A percentile compares a stretch with the other conserved stretches of the same genome.
Conservation (phyloP, 352 stramenopile species). For the Globisporangium paroecandrum region DNA sequence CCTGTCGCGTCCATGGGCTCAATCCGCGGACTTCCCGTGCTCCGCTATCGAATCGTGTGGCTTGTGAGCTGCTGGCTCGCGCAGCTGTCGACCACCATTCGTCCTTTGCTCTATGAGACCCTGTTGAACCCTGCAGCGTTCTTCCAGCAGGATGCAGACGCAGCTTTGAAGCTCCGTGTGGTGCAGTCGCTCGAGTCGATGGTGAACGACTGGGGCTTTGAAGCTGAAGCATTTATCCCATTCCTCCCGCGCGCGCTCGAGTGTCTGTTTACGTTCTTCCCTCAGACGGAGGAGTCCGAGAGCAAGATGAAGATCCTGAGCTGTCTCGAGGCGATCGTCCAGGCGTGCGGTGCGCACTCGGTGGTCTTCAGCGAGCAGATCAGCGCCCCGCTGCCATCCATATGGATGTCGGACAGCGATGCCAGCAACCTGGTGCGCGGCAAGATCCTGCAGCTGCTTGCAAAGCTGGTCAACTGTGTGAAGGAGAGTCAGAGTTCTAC, state of each 20-base stretch:
- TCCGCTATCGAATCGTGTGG: slow-evolving; percentile 79
- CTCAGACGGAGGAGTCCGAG: slow-evolving; percentile 52
- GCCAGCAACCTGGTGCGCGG: slow-evolving; percentile 76
- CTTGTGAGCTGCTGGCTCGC: slow-evolving; percentile 86
- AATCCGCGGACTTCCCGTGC: slow-evolving; percentile 51
- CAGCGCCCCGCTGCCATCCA: slow-evolving; percentile 55
- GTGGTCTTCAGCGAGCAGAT: slow-evolving; percentile 58
- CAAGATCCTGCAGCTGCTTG: slow-evolving; percentile 78
- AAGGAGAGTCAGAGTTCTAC: slow-evolving; percentile 31
- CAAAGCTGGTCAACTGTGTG: slow-evolving; percentile 56
- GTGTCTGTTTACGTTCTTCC: slow-evolving; percentile 70
- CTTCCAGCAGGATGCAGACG: slow-evolving; percentile 35
- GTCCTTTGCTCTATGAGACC: slow-evolving; percentile 75
- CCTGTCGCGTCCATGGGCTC: slow-evolving; percentile 28
- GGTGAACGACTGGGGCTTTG: slow-evolving; percentile 81
- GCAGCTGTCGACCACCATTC: slow-evolving; percentile 64
- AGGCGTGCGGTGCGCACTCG: slow-evolving; percentile 53
- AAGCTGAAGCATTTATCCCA: slow-evolving; percentile 61
- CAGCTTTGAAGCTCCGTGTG: slow-evolving; percentile 65
- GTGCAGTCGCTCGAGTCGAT: slow-evolving; percentile 80
- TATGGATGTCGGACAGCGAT: slow-evolving; percentile 72
- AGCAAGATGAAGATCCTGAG: slow-evolving; percentile 79
- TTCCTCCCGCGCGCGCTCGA: slow-evolving; percentile 60
- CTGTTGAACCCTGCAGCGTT: slow-evolving; percentile 46
- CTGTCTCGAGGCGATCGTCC: slow-evolving; percentile 69